A percentile compares a stretch with the other conserved stretches of the same genome.
phyloP scores from a whole-genome alignment of 1,139 yeast genomes.

The Candida pseudoviswanathii region DNA sequence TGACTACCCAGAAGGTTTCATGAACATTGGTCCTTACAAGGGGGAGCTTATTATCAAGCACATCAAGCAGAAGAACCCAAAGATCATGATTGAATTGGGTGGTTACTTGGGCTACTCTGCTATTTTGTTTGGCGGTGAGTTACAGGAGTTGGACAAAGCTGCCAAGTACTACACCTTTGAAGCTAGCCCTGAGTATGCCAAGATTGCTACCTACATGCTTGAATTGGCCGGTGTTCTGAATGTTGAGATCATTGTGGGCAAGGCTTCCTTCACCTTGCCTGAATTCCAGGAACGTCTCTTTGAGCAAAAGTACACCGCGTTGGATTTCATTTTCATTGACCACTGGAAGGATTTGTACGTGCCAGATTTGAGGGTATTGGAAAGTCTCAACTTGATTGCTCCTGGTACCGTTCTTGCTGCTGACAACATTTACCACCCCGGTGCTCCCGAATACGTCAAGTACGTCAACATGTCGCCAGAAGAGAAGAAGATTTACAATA shows the following conservation, averaged over 20 bases:
- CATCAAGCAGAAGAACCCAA: slow-evolving; percentile 30
- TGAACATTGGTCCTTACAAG: slow-evolving; percentile 38
- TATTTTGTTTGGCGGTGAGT: slow-evolving; percentile 33
- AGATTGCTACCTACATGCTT: slow-evolving; percentile 32
- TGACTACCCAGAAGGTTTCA: slow-evolving; percentile 24
- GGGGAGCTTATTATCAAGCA: slow-evolving; percentile 32
- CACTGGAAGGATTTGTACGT: slow-evolving; percentile 43
- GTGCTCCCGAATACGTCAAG: slow-evolving; percentile 42
- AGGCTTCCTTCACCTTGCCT: slow-evolving; percentile 33
- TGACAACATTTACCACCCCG: slow-evolving; percentile 39
- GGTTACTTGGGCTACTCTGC: slow-evolving; percentile 49
- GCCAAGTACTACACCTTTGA: slow-evolving; percentile 44
- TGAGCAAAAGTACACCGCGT: slow-evolving; percentile 15
- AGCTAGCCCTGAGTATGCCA: slow-evolving; percentile 32
- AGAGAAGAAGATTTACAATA: slow-evolving; percentile 33
- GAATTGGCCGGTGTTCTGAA: slow-evolving; percentile 40
- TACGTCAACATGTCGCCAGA: slow-evolving; percentile 44
- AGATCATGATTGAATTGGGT: slow-evolving; percentile 44
- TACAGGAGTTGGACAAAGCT: slow-evolving; percentile 21
- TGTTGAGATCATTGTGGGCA: slow-evolving; percentile 40
- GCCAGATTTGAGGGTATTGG: slow-evolving; percentile 46
- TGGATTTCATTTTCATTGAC: slow-evolving; percentile 45
- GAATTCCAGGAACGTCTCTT: slow-evolving; percentile 24
- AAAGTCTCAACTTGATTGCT: slow-evolving; percentile 39
- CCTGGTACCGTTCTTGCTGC: slow-evolving; percentile 45